Percentiles rank a stretch among this genome's conserved stretches.
phyloP scores from a whole-genome alignment of 2,329 filamentous ascomycete genomes.

The Amesomyces nigricolor region DNA sequence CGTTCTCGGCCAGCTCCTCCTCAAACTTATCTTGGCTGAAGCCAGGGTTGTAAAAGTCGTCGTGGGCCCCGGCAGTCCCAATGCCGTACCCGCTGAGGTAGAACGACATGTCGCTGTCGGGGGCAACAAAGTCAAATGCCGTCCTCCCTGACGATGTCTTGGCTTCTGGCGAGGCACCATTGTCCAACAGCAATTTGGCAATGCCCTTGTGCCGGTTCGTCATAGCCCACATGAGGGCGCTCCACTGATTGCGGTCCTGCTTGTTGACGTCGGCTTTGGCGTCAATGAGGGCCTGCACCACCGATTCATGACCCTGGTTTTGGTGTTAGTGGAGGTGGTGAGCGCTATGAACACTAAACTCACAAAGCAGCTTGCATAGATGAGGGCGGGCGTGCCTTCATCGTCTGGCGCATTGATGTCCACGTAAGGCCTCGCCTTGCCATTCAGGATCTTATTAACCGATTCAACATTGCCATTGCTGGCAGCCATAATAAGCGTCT shows the following conservation, averaged over 20 bases:
- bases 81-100: slow-evolving; percentile 92
- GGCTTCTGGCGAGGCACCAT: slow-evolving; percentile 90
- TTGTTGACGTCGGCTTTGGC: slow-evolving; percentile 85
- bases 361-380: slow-evolving; percentile 97
- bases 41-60: slow-evolving; percentile 91
- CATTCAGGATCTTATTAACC: slow-evolving; percentile 68
- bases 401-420: slow-evolving; percentile 86
- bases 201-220: slow-evolving; percentile 96
- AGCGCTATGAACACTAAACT: slow-evolving; percentile 32
- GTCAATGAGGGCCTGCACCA: slow-evolving; percentile 76
- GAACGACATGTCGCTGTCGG: slow-evolving; percentile 92
- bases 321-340: slow-evolving; percentile 13
- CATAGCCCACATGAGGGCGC: slow-evolving; percentile 98
- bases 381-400: slow-evolving; percentile 91
- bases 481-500: slow-evolving; percentile 86
- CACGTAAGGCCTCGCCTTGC: slow-evolving; percentile 67
- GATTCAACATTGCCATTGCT: slow-evolving; percentile 90
- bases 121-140: slow-evolving; percentile 90
- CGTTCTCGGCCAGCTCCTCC: slow-evolving; percentile 94
- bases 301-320: slow-evolving; percentile 73
- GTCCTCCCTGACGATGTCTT: slow-evolving; percentile 92
- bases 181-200: slow-evolving; percentile 84
- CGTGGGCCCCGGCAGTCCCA: slow-evolving; percentile 69
- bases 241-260: slow-evolving; percentile 96
- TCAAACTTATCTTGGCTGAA: slow-evolving; percentile 92